Evolutionary conservation across 2,329 filamentous ascomycete genomes (phyloP).

Genomic region (Aspergillus novoparasiticus): DNA sequence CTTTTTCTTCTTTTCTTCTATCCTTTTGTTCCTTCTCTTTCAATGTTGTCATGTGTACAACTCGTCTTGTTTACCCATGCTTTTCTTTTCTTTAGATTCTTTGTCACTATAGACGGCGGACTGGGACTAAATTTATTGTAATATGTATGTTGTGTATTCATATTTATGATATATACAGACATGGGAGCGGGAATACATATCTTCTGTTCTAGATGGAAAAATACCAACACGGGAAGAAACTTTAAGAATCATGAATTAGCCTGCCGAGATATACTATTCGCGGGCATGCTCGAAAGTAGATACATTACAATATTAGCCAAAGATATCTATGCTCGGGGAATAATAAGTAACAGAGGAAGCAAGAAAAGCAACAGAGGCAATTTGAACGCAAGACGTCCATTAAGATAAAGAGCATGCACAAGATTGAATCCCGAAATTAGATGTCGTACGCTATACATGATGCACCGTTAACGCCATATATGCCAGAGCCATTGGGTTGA

Average conservation of each 20-base stretch:
- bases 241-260: not conserved
- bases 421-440: conserved; percentile 5
- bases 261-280: not conserved
- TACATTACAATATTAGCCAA: conserved; percentile 7
- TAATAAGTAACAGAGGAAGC: conserved; percentile 1
- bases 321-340: conserved; percentile 5
- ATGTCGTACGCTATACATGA: conserved; percentile 18
- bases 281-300: not conserved
- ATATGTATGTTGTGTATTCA: not conserved
- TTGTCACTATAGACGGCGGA: not conserved
- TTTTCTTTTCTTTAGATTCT: not conserved
- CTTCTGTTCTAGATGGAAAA: not conserved
- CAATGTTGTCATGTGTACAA: not conserved
- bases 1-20: not conserved
- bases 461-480: conserved; percentile 9
- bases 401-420: not conserved
- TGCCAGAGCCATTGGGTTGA: conserved; percentile 2
- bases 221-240: not conserved
- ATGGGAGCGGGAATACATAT: not conserved
- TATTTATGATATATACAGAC: not conserved
- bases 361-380: not conserved
- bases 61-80: not conserved
- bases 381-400: not conserved
- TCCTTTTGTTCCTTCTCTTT: not conserved
- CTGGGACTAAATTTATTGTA: not conserved